These are phyloP conservation scores for Tephrocybe sp. DNA, from an alignment of 768 basidiomycete species.

Conservation along the genomic window DNA sequence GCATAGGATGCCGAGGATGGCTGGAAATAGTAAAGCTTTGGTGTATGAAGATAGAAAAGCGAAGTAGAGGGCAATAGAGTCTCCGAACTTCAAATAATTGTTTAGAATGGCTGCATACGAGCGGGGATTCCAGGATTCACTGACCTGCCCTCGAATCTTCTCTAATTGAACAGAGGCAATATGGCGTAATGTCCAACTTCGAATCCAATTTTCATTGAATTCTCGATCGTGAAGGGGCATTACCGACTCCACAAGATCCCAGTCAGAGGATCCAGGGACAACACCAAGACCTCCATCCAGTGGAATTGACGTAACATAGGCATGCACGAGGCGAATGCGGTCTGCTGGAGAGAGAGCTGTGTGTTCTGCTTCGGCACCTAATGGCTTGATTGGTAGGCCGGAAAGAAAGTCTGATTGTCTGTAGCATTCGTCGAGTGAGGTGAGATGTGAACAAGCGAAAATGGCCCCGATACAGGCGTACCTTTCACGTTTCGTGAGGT, in stretches of 20 bases:
- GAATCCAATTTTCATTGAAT: constrained; percentile 80
- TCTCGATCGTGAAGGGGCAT: constrained; percentile 81
- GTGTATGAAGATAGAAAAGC: constrained; percentile 86
- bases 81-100: constrained; percentile 55
- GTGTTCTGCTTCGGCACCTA: constrained; percentile 42
- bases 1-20: constrained; percentile 63
- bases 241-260: constrained; percentile 79
- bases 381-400: constrained; percentile 58
- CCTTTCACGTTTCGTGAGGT: constrained; percentile 74
- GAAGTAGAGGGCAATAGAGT: constrained; percentile 84
- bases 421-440: not conserved
- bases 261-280: constrained; percentile 64
- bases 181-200: constrained; percentile 65
- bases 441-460: not conserved
- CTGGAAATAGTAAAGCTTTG: constrained; percentile 72
- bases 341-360: constrained; percentile 64
- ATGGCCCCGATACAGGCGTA: constrained; percentile 30
- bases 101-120: not conserved
- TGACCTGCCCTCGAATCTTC: constrained; percentile 68
- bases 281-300: constrained; percentile 86
- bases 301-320: constrained; percentile 64
- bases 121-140: not conserved
- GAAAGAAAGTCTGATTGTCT: constrained; percentile 78
- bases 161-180: constrained; percentile 65
- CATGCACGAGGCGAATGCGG: constrained; percentile 74